Base-by-base conservation (phyloP, 2,329 filamentous ascomycete species). In the Elsinoe australis region DNA sequence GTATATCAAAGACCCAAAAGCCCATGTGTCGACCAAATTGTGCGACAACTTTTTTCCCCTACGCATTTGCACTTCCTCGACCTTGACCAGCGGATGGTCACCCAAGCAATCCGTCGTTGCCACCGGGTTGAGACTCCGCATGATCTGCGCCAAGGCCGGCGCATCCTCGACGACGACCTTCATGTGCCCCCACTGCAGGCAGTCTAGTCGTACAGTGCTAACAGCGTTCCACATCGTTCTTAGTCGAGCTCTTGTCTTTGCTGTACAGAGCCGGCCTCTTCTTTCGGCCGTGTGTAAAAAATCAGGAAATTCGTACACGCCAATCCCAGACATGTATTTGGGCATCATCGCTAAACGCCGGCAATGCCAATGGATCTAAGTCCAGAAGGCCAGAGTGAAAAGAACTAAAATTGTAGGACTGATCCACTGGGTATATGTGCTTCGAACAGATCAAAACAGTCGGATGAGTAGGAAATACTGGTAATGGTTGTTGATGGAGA, bases 371-470 rank as follows among this genome's bases (percentile, higher is more conserved):
- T 44, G 24, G 39, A 26, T 44, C 32, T 26, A 44, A 44, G 39
- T 44, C 39, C 39, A 15, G 26, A 19, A 17, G 35, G 39, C 26
- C 39, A 31, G 18, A 41, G 21, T 22, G 33, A 9, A 15, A 41
- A 28, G 21, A 41, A 41, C n/a, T n/a, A 29, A 29, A 7, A 29
- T 29, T 6, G 12, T 44, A 28, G 39, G 39, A 44, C 24, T 44
- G 39, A 26, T 44, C 39, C 39, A 44, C 39, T 44, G 45, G 45
- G 45, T 48, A 48, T 48, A 48, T 48, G 45, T 48, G 34, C 45
- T 34, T 38, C 24, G 34, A 48, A 48, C 19, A n/a, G n/a, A 35
- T 7, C 7, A 35, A 35, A 35, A 7, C 7, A 31, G 28, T 7
- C n/a, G 28, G 33, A 12, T 35, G 33, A 31, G 28, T 35, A 15